phyloP scores from a whole-genome alignment of 805 yeast species.

The Saturnispora ahearnii region DNA sequence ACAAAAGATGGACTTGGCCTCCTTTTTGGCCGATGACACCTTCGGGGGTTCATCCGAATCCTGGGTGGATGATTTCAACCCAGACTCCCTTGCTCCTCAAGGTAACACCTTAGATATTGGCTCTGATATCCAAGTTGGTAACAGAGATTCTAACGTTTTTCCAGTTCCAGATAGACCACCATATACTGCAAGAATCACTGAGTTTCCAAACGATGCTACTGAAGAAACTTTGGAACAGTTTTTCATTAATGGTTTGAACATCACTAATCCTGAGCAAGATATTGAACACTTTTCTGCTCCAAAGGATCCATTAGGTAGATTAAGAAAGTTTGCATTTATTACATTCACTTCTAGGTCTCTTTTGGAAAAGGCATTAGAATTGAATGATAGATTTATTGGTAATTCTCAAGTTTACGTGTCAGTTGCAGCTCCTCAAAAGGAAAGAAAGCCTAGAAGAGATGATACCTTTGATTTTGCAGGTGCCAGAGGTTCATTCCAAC shows the following conservation, averaged over 20 bases:
- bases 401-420: constrained; percentile 45
- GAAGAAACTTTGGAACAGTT: constrained; percentile 58
- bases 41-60: constrained; percentile 51
- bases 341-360: constrained; percentile 38
- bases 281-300: constrained; percentile 66
- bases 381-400: constrained; percentile 35
- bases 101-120: constrained; percentile 8
- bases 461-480: constrained; percentile 50
- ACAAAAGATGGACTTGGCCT: constrained; percentile 71
- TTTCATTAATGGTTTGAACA: constrained; percentile 44
- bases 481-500: constrained; percentile 31
- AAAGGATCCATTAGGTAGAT: constrained; percentile 53
- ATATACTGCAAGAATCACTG: constrained; percentile 78
- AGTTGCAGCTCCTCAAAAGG: constrained; percentile 51
- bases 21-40: constrained; percentile 71
- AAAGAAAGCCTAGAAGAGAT: constrained; percentile 25
- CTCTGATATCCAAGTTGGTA: constrained; percentile 6
- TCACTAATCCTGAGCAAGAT: constrained; percentile 40
- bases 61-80: constrained; percentile 81
- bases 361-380: constrained; percentile 43
- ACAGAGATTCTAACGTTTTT: constrained; percentile 14
- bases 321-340: constrained; percentile 50
- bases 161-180: constrained; percentile 89
- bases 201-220: constrained; percentile 71
- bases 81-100: constrained; percentile 21